Conservation (phyloP, 306 rosid species). For the Vigna mungo region DNA sequence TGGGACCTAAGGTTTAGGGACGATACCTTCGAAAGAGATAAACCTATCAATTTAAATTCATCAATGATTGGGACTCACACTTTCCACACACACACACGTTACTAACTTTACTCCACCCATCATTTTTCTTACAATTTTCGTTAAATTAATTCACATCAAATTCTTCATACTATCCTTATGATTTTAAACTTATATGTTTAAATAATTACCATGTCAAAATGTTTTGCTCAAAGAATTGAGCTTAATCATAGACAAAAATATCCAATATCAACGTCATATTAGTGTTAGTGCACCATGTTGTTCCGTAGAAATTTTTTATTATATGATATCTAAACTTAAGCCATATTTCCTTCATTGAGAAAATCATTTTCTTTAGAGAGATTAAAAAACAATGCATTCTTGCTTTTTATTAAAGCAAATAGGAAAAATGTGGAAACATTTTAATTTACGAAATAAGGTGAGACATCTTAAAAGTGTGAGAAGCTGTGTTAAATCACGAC, state of each 20-base stretch:
- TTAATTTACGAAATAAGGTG: too few relatives aligned
- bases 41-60: slow-evolving; percentile 37
- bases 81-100: slow-evolving; percentile 18
- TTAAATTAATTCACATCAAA: background rate
- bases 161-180: background rate
- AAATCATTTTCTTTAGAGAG: background rate
- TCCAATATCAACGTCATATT: background rate
- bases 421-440: too few relatives aligned
- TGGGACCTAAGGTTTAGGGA: slow-evolving; percentile 46
- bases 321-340: background rate
- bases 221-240: background rate
- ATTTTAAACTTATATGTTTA: too few relatives aligned
- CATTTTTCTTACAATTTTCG: too few relatives aligned
- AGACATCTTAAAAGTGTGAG: too few relatives aligned
- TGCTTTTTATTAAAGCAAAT: too few relatives aligned
- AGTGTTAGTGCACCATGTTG: background rate
- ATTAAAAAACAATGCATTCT: background rate
- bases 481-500: too few relatives aligned
- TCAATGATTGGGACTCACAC: slow-evolving; percentile 47
- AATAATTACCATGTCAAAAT: background rate
- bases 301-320: background rate
- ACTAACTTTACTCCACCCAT: background rate
- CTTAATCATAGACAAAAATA: background rate
- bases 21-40: slow-evolving; percentile 44
- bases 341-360: background rate